phyloP scores from a whole-genome alignment of 106 monocot genomes.

The Amphibolis antarctica region DNA sequence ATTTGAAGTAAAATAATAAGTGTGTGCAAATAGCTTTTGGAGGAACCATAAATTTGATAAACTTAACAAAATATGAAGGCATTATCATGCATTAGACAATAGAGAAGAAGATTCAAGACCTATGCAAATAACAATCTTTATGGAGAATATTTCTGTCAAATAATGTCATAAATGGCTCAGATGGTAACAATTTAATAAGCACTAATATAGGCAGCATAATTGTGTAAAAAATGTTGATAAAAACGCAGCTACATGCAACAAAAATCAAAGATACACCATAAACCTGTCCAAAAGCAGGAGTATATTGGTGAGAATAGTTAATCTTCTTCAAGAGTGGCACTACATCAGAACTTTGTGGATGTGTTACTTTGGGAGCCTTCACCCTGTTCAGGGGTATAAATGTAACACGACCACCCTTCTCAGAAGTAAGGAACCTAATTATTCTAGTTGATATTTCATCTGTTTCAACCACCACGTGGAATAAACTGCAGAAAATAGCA shows the following conservation, averaged over 20 bases:
- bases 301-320: conserved; percentile 44
- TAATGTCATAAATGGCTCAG: too few species aligned
- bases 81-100: not conserved
- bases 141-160: too few species aligned
- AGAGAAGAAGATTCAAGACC: not conserved
- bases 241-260: not conserved
- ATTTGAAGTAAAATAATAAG: too few species aligned
- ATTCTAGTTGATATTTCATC: conserved; percentile 86
- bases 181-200: too few species aligned
- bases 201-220: too few species aligned
- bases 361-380: conserved; percentile 47
- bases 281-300: conserved; percentile 52
- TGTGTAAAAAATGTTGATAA: not conserved
- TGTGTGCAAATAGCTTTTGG: not conserved
- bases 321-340: conserved; percentile 77
- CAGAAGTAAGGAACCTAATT: conserved; percentile 65
- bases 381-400: conserved; percentile 95
- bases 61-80: too few species aligned
- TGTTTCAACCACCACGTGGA: conserved; percentile 88
- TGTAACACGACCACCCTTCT: conserved; percentile 94
- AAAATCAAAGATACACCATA: not conserved
- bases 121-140: too few species aligned
- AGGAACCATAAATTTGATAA: too few species aligned
- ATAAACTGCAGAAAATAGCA: conserved; percentile 51
- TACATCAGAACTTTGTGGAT: conserved; percentile 76